Evolutionary conservation across 352 stramenopile genomes (phyloP).

Genomic region (Globisporangium carolinianum): DNA sequence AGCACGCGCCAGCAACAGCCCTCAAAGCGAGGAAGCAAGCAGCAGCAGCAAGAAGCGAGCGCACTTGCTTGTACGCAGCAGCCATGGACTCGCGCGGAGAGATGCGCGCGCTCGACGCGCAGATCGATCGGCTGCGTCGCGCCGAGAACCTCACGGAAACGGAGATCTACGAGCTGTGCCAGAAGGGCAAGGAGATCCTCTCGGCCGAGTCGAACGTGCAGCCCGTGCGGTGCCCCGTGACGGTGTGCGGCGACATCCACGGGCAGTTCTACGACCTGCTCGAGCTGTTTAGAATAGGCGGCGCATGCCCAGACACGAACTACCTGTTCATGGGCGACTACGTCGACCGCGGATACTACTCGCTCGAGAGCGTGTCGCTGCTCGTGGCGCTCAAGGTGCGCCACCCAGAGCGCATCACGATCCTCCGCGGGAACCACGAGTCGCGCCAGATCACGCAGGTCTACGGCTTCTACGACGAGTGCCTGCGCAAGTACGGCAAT

Average conservation of each 20-base stretch:
- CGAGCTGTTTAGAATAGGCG: slow-evolving; percentile 88
- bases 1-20: not conserved
- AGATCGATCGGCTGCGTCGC: slow-evolving; percentile 76
- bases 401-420: slow-evolving; percentile 82
- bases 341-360: slow-evolving; percentile 87
- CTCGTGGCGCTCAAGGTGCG: slow-evolving; percentile 83
- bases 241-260: slow-evolving; percentile 86
- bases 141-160: slow-evolving; percentile 87
- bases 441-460: slow-evolving; percentile 24
- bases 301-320: slow-evolving; percentile 82
- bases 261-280: slow-evolving; percentile 87
- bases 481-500: slow-evolving; percentile 69
- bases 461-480: slow-evolving; percentile 71
- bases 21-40: not conserved
- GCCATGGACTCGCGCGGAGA: slow-evolving; percentile 68
- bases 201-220: slow-evolving; percentile 81
- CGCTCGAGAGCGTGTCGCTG: slow-evolving; percentile 76
- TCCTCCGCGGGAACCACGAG: slow-evolving; percentile 66
- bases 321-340: slow-evolving; percentile 91
- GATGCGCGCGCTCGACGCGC: slow-evolving; percentile 83
- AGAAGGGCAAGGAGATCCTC: slow-evolving; percentile 88
- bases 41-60: not conserved
- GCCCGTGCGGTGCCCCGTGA: slow-evolving; percentile 80
- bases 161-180: slow-evolving; percentile 86
- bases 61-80: not conserved